Base-by-base conservation (phyloP, 768 basidiomycete genomes). In the Galerina sulciceps region DNA sequence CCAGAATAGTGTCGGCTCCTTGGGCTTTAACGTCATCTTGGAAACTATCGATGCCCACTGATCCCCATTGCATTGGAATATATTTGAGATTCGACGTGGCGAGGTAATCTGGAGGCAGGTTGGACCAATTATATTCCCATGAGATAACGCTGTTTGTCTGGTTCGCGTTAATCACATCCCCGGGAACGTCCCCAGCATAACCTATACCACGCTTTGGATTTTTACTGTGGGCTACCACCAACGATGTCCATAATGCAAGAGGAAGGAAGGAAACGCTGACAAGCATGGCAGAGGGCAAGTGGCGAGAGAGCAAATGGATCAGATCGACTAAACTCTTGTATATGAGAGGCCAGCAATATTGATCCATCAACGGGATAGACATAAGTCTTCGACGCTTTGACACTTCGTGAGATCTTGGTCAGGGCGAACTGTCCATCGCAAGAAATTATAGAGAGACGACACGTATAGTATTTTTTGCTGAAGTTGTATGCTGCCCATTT, bases 81-180 rank as follows among this genome's bases (percentile, higher is more conserved):
- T 80, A 84, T 15, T 76, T 73, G 55, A 84, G 71, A 37, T 75
- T 76, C 2, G 79, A 79, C 18, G 74, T 69, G 1, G 73, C 77
- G 26, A 84, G 65, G 61, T 80, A 78, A 18, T 65, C 69, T n/a
- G 80, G 77, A 10, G 79, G 78, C 20, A 71, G 62, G 44, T 73
- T 75, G 3, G 78, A 77, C 92, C 82, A 83, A 65, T 81, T 77
- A 60, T 83, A 91, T 17, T 85, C 62, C 81, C 81, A 83, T 38
- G 72, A 75, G 31, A 78, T 73, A 13, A 75, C 67, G 56, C 79
- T 78, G 18, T 75, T 69, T 1, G 79, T 75, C 51, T 79, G 77
- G 58, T 83, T 83, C 46, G 77, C 76, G 52, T 80, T 78, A 42
- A 70, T 58, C 36, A 83, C 67, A 61, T 83, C 81, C 6, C 70